phyloP scores from a whole-genome alignment of 257 asterid genomes.

The Misopates orontium region DNA sequence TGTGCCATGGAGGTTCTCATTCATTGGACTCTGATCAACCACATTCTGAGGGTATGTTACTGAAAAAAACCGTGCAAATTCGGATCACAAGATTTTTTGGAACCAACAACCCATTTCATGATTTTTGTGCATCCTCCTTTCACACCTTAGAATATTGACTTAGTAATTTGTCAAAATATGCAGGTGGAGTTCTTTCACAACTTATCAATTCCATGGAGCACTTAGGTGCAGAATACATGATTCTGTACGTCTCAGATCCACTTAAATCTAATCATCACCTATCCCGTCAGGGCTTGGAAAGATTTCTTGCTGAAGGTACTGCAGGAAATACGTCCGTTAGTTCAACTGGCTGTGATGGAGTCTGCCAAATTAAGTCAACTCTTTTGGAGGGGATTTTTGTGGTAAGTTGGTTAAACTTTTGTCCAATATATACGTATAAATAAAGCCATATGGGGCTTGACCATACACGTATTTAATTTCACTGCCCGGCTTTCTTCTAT shows the following conservation, averaged over 20 bases:
- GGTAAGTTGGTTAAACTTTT: slow-evolving; percentile 50
- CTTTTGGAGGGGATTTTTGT: slow-evolving; percentile 88
- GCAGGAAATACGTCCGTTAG: slow-evolving; percentile 47
- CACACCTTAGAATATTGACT: slow-evolving; percentile 14
- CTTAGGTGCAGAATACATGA: slow-evolving; percentile 67
- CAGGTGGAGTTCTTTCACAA: slow-evolving; percentile 76
- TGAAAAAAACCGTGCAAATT: slow-evolving; percentile 24
- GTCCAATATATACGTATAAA: slow-evolving; percentile 5
- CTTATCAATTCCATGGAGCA: slow-evolving; percentile 63
- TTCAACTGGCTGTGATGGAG: slow-evolving; percentile 71
- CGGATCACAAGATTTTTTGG: slow-evolving; percentile 14
- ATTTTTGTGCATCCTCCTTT: slow-evolving; percentile 16
- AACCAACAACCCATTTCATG: slow-evolving; percentile 17
- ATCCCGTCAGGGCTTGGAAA: slow-evolving; percentile 53
- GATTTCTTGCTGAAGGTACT: slow-evolving; percentile 86
- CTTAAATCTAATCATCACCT: slow-evolving; percentile 44
- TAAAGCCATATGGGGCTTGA: neutral
- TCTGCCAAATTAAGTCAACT: slow-evolving; percentile 89
- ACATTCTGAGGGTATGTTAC: slow-evolving; percentile 59
- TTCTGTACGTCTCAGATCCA: slow-evolving; percentile 84
- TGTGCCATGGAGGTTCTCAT: slow-evolving; percentile 59
- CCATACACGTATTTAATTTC: neutral
- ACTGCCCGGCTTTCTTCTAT: neutral
- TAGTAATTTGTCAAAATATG: slow-evolving; percentile 33
- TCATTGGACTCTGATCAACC: slow-evolving; percentile 42